Conservation (phyloP, 129 eudicot genomes). For the Artemisia argyi region DNA sequence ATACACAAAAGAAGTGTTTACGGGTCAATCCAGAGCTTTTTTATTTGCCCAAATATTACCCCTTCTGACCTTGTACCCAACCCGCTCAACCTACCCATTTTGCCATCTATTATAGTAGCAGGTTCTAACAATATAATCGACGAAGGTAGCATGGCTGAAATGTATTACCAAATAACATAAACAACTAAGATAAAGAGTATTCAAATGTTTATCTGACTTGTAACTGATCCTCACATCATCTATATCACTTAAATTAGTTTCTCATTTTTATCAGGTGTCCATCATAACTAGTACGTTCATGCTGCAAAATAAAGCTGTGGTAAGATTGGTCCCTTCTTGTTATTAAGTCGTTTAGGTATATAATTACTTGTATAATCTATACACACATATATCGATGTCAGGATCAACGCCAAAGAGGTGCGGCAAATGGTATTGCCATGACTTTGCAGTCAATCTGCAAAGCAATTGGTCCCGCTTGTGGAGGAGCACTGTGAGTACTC, state of each 20-base stretch:
- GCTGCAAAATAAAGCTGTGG: slow-evolving; percentile 88
- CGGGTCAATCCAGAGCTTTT: neutral
- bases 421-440: slow-evolving; percentile 85
- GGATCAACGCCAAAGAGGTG: slow-evolving; percentile 92
- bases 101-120: neutral
- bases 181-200: neutral
- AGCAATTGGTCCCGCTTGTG: slow-evolving; percentile 73
- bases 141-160: no score
- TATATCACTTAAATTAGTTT: neutral
- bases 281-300: slow-evolving; percentile 63
- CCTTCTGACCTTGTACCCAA: neutral
- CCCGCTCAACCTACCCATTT: neutral
- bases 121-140: neutral
- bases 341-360: slow-evolving; percentile 2
- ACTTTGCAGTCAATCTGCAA: slow-evolving; percentile 68
- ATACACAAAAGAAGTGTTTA: neutral
- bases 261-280: slow-evolving; percentile 41
- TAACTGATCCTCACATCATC: slow-evolving; percentile 2
- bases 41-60: neutral
- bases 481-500: slow-evolving; percentile 73
- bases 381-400: slow-evolving; percentile 21
- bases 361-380: neutral
- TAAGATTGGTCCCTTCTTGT: slow-evolving; percentile 24
- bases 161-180: no score
- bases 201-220: neutral